These are phyloP conservation scores for Crithidia acanthocephali DNA, from an alignment of 208 protist genomes.

Conservation along the genomic window DNA sequence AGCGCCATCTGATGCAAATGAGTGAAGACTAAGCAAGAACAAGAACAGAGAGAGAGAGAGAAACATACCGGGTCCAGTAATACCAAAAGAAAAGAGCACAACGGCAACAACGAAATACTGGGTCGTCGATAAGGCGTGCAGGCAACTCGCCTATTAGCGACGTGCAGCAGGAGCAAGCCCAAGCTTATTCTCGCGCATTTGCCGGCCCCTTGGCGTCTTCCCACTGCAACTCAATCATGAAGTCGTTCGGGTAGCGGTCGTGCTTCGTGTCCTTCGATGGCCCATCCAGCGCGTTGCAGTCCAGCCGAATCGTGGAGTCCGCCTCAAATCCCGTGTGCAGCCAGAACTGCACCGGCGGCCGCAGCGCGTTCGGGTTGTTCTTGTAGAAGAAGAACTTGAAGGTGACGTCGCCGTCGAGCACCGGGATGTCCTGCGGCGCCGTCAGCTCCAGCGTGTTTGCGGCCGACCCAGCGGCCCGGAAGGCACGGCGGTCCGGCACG, in stretches of 20 bases:
- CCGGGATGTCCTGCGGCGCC: slow-evolving; percentile 47
- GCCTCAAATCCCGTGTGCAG: slow-evolving; percentile 71
- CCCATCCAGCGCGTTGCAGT: slow-evolving; percentile 61
- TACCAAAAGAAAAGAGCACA: neutral
- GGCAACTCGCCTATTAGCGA: neutral
- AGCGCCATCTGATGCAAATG: too few relatives aligned
- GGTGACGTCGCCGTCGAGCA: slow-evolving; percentile 58
- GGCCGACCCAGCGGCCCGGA: slow-evolving; percentile 12
- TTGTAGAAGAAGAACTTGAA: slow-evolving; percentile 75
- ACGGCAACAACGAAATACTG: neutral
- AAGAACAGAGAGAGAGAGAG: too few relatives aligned
- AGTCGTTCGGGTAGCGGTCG: slow-evolving; percentile 68
- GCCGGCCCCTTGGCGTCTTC: slow-evolving; percentile 32
- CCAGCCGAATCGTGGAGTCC: slow-evolving; percentile 32
- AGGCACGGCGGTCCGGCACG: slow-evolving; percentile 26
- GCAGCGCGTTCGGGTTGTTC: slow-evolving; percentile 71
- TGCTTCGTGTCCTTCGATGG: slow-evolving; percentile 74
- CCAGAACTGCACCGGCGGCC: slow-evolving; percentile 77
- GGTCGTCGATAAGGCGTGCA: neutral
- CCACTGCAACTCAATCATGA: slow-evolving; percentile 51
- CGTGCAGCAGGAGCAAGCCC: too few relatives aligned
- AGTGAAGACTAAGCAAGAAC: too few relatives aligned
- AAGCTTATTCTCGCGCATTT: slow-evolving; percentile 10
- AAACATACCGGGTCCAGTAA: too few relatives aligned
- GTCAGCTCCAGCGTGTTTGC: slow-evolving; percentile 48